Percentiles rank a stretch among this genome's conserved stretches.
Evolutionary conservation across 2,329 filamentous ascomycete species (phyloP).

Genomic region (Epichloe typhina): DNA sequence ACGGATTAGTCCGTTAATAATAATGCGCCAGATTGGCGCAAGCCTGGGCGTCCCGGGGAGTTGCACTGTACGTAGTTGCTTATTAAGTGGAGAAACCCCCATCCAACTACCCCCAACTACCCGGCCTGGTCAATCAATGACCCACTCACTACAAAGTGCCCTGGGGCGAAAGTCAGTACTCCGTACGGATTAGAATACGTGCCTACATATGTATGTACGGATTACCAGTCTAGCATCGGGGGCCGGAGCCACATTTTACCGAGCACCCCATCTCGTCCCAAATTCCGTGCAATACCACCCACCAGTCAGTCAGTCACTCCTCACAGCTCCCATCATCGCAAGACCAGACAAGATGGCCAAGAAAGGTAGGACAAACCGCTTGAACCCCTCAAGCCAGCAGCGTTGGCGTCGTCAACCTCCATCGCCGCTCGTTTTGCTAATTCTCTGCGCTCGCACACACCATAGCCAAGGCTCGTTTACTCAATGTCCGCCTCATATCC

Average conservation of each 20-base stretch:
- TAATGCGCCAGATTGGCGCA: too few species aligned
- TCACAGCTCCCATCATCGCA: neutral
- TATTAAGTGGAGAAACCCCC: too few species aligned
- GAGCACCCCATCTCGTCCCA: neutral
- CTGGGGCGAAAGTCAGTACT: too few species aligned
- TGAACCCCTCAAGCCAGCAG: neutral
- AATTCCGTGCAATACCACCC: neutral
- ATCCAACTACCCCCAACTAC: too few species aligned
- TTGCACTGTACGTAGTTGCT: too few species aligned
- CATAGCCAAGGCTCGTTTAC: conserved; percentile 76
- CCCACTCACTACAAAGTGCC: too few species aligned
- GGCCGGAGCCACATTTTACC: conserved; percentile 9
- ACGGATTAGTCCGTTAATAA: too few species aligned
- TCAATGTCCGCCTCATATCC: conserved; percentile 86
- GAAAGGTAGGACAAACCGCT: conserved; percentile 9
- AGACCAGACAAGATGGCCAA: conserved; percentile 11
- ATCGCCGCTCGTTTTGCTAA: conserved; percentile 3
- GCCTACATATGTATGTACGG: too few species aligned
- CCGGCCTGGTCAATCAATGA: neutral
- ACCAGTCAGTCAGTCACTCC: neutral
- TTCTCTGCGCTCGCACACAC: neutral
- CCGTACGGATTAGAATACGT: too few species aligned
- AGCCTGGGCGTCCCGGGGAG: too few species aligned
- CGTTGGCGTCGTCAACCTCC: neutral
- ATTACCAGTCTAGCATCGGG: neutral